Percentiles rank a stretch among this genome's conserved stretches.
Evolutionary conservation across 805 yeast genomes (phyloP).

Genomic region (Starmerella vaccinii): DNA sequence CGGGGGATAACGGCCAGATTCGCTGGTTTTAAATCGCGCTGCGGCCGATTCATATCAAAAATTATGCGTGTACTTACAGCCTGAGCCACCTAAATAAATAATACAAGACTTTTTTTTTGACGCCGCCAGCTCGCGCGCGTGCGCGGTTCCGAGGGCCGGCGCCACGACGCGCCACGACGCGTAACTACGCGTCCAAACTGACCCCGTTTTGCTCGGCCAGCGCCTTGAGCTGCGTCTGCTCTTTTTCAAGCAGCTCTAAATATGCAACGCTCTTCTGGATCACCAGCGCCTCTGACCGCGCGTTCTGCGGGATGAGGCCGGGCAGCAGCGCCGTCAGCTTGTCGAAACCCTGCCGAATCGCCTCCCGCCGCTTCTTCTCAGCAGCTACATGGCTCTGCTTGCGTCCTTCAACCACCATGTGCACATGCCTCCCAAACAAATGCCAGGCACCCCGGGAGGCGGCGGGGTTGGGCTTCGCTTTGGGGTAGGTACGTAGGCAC

Average conservation of each 20-base stretch:
- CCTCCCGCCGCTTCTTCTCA: conserved; percentile 78
- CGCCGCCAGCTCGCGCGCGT: no score
- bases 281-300: conserved; percentile 69
- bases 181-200: not conserved
- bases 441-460: no score
- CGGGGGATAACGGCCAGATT: not conserved
- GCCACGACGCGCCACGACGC: no score
- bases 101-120: no score
- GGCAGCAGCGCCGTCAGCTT: conserved; percentile 68
- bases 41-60: no score
- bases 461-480: not conserved
- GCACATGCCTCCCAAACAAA: not conserved
- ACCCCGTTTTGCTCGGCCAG: conserved; percentile 20
- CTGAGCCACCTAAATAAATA: no score
- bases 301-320: conserved; percentile 53
- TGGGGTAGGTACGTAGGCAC: no score
- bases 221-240: conserved; percentile 26
- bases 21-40: not conserved
- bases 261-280: conserved; percentile 43
- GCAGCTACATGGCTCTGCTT: conserved; percentile 59
- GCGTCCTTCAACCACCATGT: conserved; percentile 8
- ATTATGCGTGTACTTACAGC: no score
- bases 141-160: no score
- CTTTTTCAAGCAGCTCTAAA: conserved; percentile 27
- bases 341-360: conserved; percentile 74